Base-by-base conservation (phyloP, 2,329 filamentous ascomycete genomes). In the Aspergillus pseudoviridinutans region DNA sequence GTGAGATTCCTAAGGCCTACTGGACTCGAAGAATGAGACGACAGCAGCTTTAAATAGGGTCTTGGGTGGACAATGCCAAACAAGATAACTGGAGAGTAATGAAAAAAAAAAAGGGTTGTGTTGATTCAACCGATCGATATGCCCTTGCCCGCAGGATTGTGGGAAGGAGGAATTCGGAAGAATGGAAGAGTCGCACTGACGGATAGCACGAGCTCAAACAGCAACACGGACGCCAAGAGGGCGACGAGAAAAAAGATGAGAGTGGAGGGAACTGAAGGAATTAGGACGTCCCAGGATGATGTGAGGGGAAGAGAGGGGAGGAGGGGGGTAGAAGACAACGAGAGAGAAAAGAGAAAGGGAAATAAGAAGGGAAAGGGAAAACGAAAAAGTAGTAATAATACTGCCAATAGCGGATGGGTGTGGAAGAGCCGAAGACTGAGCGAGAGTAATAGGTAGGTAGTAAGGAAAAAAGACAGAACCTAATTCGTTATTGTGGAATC, bases 191-290 rank as follows among this genome's bases (percentile, higher is more conserved):
- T 60, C 50, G 58, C 57, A 64, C 55, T 62, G 59, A 60, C 59
- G 61, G 61, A 59, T 57, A 62, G 54, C 58, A 66, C 58, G 53
- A 64, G 52, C 56, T 60, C 59, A 61, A 58, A 55, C 61, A 64
- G 59, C 63, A 60, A 65, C 58, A 64, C 63, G 55, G 58, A 58
- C 59, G 55, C 60, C 58, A 58, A 55, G 59, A 61, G 60, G 59
- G 51, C 58, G 54, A 56, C 53, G 32, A 57, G 50, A 52, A 17
- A 38, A 54, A 61, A 53, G 49, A 52, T 49, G 56, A 55, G 54
- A 63, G 58, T 56, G 50, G 55, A 65, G 57, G 57, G 61, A 60
- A 58, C 55, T 47, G 51, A 42, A 56, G 29, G 49, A 61, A 62
- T 50, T 29, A 50, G 58, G 52, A 62, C 54, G 55, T 60, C 51